These are phyloP conservation scores for Blakeslea trispora DNA, from an alignment of 371 early-diverging fungal species.

Conservation along the genomic window DNA sequence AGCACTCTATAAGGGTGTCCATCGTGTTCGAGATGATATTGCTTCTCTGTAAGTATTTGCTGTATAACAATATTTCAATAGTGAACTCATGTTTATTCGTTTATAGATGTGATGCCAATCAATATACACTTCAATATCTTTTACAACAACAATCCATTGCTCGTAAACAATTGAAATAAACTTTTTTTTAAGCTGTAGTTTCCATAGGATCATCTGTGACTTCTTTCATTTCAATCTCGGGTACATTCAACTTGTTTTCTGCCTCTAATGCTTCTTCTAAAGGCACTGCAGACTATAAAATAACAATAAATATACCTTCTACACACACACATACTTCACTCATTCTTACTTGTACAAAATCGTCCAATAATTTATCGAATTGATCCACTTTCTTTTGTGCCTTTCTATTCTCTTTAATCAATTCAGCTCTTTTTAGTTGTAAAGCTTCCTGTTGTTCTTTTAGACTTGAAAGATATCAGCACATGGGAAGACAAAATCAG, in stretches of 20 bases:
- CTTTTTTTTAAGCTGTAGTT: slow-evolving; percentile 12
- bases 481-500: neutral
- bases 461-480: too few species aligned
- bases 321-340: neutral
- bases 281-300: slow-evolving; percentile 24
- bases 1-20: slow-evolving; percentile 76
- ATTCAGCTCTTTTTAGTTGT: slow-evolving; percentile 29
- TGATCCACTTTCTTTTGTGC: slow-evolving; percentile 44
- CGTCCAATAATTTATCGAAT: slow-evolving; percentile 44
- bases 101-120: slow-evolving; percentile 79
- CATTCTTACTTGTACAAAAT: slow-evolving; percentile 41
- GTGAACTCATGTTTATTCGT: slow-evolving; percentile 12
- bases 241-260: slow-evolving; percentile 9
- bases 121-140: slow-evolving; percentile 75
- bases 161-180: slow-evolving; percentile 13
- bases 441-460: slow-evolving; percentile 45
- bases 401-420: slow-evolving; percentile 48
- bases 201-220: slow-evolving; percentile 19
- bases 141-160: slow-evolving; percentile 46
- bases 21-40: slow-evolving; percentile 71
- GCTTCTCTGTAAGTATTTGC: slow-evolving; percentile 68
- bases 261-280: slow-evolving; percentile 24
- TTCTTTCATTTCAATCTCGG: slow-evolving; percentile 3
- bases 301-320: neutral
- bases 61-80: too few species aligned